Base-by-base conservation (phyloP, 2,329 filamentous ascomycete genomes). In the Hypoxylon sp. region DNA sequence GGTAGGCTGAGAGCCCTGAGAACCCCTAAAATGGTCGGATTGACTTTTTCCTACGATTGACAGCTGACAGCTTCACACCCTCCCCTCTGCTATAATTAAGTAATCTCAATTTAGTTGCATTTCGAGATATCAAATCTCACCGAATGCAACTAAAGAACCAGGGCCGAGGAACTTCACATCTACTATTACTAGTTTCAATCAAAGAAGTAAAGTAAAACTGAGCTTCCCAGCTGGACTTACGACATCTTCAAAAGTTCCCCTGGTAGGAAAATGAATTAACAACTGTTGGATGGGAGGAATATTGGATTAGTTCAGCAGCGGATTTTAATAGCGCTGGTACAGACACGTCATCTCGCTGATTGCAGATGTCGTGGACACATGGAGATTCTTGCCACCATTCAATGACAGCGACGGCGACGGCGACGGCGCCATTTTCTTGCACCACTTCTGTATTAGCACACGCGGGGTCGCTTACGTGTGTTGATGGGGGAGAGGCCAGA, bases 261-360 rank as follows among this genome's bases (percentile, higher is more conserved):
- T n/a, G n/a, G n/a, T n/a, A n/a, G n/a, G n/a, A n/a, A n/a, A n/a
- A n/a, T n/a, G n/a, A n/a, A n/a, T n/a, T n/a, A n/a, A n/a, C n/a
- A n/a, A n/a, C n/a, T n/a, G n/a, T n/a, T n/a, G n/a, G n/a, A n/a
- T n/a, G n/a, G n/a, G n/a, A n/a, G n/a, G n/a, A n/a, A n/a, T n/a
- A n/a, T n/a, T n/a, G n/a, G n/a, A 44, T 31, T 51, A 51, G 36
- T 26, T 46, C 23, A 37, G 25, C 20, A 42, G 34, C 34, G 26
- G 42, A 32, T 29, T 43, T 12, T 3, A 37, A 11, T 45, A 51
- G 45, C 30, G 32, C 37, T 41, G 13, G 11, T 37, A 23, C 6
- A 31, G 53, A 53, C 56, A 59, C 56, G 56, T 59, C 56, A 59
- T 53, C 53, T 21, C 46, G 49, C 47, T 41, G 25, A 48, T 48